phyloP scores from a whole-genome alignment of 352 stramenopile species.

The Aphanomyces invadans region DNA sequence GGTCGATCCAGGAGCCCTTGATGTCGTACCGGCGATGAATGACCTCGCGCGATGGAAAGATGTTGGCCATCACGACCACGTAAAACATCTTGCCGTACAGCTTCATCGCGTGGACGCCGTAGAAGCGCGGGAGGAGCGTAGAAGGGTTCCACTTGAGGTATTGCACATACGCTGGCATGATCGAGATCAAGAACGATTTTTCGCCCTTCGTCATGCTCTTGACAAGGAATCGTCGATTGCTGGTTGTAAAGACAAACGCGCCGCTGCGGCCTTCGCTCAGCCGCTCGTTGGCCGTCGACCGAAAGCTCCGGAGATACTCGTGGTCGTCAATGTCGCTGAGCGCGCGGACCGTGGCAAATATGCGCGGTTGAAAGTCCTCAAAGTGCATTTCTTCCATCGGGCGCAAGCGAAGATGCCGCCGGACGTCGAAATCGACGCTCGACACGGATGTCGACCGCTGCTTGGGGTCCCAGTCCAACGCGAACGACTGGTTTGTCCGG shows the following conservation, averaged over 20 bases:
- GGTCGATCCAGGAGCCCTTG: constrained; percentile 86
- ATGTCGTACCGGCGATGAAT: constrained; percentile 88
- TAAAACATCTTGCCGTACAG: constrained; percentile 89
- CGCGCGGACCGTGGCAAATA: constrained; percentile 71
- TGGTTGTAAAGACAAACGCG: constrained; percentile 87
- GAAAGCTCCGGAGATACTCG: constrained; percentile 74
- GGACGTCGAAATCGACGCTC: constrained; percentile 30
- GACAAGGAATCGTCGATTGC: constrained; percentile 84
- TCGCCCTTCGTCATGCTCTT: constrained; percentile 82
- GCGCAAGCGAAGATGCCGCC: constrained; percentile 15
- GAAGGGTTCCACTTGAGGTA: constrained; percentile 85
- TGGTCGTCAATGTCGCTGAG: constrained; percentile 60
- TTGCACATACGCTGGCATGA: constrained; percentile 74
- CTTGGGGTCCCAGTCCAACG: constrained; percentile 68
- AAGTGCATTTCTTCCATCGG: constrained; percentile 71
- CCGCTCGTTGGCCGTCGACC: constrained; percentile 79
- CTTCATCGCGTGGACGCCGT: constrained; percentile 85
- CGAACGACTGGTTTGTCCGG: constrained; percentile 71
- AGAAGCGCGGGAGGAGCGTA: constrained; percentile 84
- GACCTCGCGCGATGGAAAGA: constrained; percentile 71
- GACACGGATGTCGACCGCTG: constrained; percentile 46
- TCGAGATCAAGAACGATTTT: constrained; percentile 63
- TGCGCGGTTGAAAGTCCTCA: constrained; percentile 71
- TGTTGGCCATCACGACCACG: constrained; percentile 90
- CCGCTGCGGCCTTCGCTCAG: constrained; percentile 83